These are phyloP conservation scores for Moelleriella libera DNA, from an alignment of 2,329 filamentous ascomycete genomes.

Conservation along the genomic window DNA sequence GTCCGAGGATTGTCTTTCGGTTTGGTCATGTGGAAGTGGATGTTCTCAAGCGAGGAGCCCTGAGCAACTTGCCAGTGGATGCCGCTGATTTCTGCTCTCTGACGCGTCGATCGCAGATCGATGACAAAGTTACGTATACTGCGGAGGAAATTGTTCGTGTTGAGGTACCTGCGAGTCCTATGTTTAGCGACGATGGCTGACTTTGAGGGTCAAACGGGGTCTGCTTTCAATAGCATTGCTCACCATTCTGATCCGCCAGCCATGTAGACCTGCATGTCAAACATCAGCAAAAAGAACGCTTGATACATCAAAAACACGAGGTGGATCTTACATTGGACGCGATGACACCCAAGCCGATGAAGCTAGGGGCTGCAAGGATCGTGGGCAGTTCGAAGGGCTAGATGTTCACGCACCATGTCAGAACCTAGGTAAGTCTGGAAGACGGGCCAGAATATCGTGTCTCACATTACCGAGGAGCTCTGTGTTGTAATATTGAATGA, in stretches of 20 bases:
- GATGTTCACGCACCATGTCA: neutral
- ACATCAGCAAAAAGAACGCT: no score
- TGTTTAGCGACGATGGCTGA: neutral
- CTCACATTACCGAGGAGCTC: constrained; percentile 30
- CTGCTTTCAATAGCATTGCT: neutral
- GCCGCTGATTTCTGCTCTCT: neutral
- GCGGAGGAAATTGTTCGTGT: constrained; percentile 47
- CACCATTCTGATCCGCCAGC: constrained; percentile 1
- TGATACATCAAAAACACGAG: no score
- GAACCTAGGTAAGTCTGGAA: neutral
- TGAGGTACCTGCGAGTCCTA: constrained; percentile 10
- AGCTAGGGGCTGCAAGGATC: constrained; percentile 36
- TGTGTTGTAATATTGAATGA: constrained; percentile 50
- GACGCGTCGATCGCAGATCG: constrained; percentile 22
- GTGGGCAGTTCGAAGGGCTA: constrained; percentile 20
- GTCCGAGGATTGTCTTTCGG: neutral
- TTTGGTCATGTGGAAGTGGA: constrained; percentile 20
- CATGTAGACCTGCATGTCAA: constrained; percentile 8
- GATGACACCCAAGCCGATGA: constrained; percentile 41
- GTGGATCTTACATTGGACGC: constrained; percentile 20
- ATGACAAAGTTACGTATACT: constrained; percentile 52
- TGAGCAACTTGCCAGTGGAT: constrained; percentile 45
- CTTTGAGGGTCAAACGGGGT: neutral
- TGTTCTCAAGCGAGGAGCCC: constrained; percentile 36
- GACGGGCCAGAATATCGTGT: neutral